A percentile compares a stretch with the other conserved stretches of the same genome.
Evolutionary conservation across 208 protist species (phyloP).

Genomic region (Trypanosoma conorhini): DNA sequence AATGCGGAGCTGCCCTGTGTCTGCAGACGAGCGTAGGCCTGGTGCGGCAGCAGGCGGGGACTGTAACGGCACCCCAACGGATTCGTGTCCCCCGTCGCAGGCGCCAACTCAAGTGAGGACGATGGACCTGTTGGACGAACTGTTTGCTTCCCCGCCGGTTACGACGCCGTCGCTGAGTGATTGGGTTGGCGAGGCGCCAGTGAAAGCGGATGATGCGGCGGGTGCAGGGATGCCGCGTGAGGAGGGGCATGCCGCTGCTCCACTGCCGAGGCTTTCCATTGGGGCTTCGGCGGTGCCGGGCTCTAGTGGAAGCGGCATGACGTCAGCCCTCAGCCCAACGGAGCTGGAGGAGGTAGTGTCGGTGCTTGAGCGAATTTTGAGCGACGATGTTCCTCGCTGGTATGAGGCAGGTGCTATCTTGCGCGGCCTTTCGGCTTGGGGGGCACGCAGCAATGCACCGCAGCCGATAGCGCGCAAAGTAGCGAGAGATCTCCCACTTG

Average conservation of each 20-base stretch:
- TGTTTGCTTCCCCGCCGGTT: background rate
- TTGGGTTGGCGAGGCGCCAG: background rate
- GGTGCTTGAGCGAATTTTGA: conserved; percentile 20
- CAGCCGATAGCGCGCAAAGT: background rate
- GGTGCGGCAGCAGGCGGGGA: background rate
- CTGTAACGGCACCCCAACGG: background rate
- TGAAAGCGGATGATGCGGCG: background rate
- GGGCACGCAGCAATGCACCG: background rate
- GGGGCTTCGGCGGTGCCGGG: background rate
- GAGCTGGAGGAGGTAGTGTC: conserved; percentile 6
- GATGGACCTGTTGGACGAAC: conserved; percentile 1
- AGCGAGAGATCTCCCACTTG: background rate
- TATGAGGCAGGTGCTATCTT: conserved; percentile 21
- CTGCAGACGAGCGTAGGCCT: background rate
- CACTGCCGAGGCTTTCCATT: background rate
- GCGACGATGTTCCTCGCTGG: conserved; percentile 26
- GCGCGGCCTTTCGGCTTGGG: background rate
- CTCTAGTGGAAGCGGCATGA: background rate
- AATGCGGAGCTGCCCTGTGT: conserved; percentile 8
- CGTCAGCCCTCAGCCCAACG: background rate
- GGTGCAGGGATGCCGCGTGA: no score
- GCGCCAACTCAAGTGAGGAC: background rate
- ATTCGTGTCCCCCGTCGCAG: background rate
- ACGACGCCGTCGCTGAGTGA: background rate
- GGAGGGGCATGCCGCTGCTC: no score